Conservation (phyloP, 176 grass and related monocot species). For the Coix lacrymajobi region DNA sequence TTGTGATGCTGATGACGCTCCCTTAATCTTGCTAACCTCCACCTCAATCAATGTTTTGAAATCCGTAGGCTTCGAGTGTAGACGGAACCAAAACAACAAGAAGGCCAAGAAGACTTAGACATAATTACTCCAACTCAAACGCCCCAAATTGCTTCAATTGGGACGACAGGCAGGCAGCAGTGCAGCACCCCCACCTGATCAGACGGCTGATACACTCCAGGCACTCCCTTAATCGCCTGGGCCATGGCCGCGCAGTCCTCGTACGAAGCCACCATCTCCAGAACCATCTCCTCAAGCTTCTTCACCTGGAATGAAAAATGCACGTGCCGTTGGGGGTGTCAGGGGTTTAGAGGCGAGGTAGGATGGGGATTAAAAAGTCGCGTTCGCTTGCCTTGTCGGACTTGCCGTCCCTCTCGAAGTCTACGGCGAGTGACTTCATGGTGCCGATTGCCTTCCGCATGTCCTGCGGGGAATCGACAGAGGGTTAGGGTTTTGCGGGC, state of each 20-base stretch:
- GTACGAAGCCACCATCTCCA: constrained; percentile 60
- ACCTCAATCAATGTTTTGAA: constrained; percentile 54
- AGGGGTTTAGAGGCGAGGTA: not conserved
- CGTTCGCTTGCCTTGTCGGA: constrained; percentile 38
- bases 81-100: constrained; percentile 8
- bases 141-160: not conserved
- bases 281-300: constrained; percentile 44
- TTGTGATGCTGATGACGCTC: constrained; percentile 13
- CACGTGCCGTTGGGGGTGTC: not conserved
- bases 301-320: constrained; percentile 44
- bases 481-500: constrained; percentile 40
- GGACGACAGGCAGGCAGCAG: not conserved
- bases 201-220: constrained; percentile 54
- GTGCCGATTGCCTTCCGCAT: constrained; percentile 59
- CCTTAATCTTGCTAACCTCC: constrained; percentile 62
- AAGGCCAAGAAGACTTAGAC: not conserved
- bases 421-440: constrained; percentile 64
- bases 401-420: constrained; percentile 55
- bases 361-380: not conserved
- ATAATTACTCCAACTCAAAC: not conserved
- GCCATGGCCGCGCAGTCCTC: constrained; percentile 53
- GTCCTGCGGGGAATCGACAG: constrained; percentile 51
- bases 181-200: constrained; percentile 57
- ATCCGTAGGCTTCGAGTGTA: constrained; percentile 46
- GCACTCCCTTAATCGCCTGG: constrained; percentile 46